Evolutionary conservation across 768 basidiomycete genomes (phyloP), one percentile per base, ranked within the genome.

Genomic region (Termitomyces titanicus): DNA sequence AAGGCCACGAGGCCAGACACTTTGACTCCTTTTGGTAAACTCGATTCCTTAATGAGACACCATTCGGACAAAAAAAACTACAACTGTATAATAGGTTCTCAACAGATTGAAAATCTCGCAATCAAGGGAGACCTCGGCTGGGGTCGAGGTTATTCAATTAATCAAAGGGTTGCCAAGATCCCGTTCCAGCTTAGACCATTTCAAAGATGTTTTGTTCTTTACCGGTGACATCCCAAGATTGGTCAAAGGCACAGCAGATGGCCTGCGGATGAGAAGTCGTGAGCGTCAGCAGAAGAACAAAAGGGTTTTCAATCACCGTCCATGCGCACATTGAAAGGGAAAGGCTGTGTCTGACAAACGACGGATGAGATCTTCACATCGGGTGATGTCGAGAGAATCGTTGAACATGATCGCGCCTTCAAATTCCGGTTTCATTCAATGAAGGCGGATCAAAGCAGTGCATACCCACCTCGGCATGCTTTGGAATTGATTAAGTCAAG

Each of bases 361-460:
- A 6, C 65, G 62, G 43, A 98, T 76, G 39, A 99, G 79, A 45
- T 76, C 72, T 61, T 79, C 67, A 67, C 92, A 92, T 65, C 97
- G 92, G 34, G 76, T 76, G 7, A 72, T 51, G 13, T 75, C 82
- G 47, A 99, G 75, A 0, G 76, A 55, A 66, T 98, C 95, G 61
- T 95, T 95, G 77, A 97, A 97, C 94, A 98, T 97, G 69, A 97
- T 91, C 3, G 96, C 95, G 50, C 95, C 94, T 97, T 67, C 20
- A 48, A 47, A 43, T 46, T 34, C 64, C 11, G 62, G 46, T 34
- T 25, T 13, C 37, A 33, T 6, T 10, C 13, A n/a, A 11, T 53
- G 38, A n/a, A 22, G n/a, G 18, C 9, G 20, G 42, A 29, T 22
- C 29, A 38, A 46, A 35, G 53, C 31, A 51, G 42, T 18, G 24